Conservation (phyloP, 257 asterid genomes). For the Verbena officinalis region DNA sequence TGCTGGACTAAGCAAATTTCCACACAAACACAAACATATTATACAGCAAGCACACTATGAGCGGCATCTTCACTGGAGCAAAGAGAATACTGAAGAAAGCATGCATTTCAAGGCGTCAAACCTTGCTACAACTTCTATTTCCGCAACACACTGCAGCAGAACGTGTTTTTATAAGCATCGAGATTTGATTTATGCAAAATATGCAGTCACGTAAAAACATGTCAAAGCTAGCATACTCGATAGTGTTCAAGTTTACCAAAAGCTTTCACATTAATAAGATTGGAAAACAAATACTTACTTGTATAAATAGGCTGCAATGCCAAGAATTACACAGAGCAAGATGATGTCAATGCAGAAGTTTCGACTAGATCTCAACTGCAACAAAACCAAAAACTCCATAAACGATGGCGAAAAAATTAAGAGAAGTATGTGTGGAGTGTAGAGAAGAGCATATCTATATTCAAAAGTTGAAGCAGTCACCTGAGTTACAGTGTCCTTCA, state of each 20-base stretch:
- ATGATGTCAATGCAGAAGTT: constrained; percentile 93
- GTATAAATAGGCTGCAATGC: constrained; percentile 96
- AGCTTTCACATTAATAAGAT: neutral
- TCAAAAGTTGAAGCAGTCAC: constrained; percentile 40
- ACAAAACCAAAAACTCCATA: constrained; percentile 27
- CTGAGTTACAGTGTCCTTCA: constrained; percentile 95
- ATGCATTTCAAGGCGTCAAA: constrained; percentile 2
- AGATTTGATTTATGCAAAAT: constrained; percentile 5
- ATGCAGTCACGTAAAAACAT: neutral
- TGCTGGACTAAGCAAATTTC: constrained; percentile 18
- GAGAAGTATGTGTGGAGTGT: neutral
- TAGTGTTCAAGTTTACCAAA: neutral
- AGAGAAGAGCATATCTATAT: constrained; percentile 4
- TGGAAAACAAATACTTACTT: constrained; percentile 56
- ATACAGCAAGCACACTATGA: constrained; percentile 27
- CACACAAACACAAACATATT: constrained; percentile 26
- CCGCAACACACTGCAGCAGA: constrained; percentile 55
- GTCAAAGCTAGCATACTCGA: neutral
- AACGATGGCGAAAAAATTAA: neutral
- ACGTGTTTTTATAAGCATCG: constrained; percentile 27
- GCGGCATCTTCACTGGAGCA: constrained; percentile 28
- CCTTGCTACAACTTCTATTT: constrained; percentile 28
- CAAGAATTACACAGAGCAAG: constrained; percentile 84
- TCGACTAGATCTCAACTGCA: constrained; percentile 95
- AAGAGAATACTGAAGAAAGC: constrained; percentile 18